Base-by-base conservation (phyloP, 208 protist species). In the Porcisia deanei region DNA sequence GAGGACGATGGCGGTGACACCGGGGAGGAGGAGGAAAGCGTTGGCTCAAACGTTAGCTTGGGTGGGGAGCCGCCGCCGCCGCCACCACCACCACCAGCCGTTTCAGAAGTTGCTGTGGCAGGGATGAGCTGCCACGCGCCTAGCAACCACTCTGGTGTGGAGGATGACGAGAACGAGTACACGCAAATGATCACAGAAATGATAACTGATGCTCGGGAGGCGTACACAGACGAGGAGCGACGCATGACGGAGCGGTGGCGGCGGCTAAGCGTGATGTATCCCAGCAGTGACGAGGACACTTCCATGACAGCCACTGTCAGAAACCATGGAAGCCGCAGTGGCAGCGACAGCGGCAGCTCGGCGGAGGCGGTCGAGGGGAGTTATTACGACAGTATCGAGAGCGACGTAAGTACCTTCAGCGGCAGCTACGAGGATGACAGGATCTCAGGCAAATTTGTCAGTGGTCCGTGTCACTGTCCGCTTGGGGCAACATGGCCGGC, bases 141-240 rank as follows among this genome's bases (percentile, higher is more conserved):
- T 9, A 43, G 58, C 22, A 78, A 58, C 22, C 22, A 14, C 10
- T 75, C 43, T 37, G 64, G 47, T n/a, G 55, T 57, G 52, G 77
- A 65, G 39, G 64, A 53, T 22, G 76, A 83, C n/a, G 75, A 85
- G 61, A 69, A 79, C 65, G 79, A 87, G 73, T 76, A 84, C 63
- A 76, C 75, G 75, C 70, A 79, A 34, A 85, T 73, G 68, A 74
- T 85, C 45, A 75, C 80, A 4, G 81, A 85, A 20, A 85, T 85
- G 8, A 82, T 85, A 53, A 79, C 76, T 1, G 61, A 76, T 59
- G 81, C 81, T 14, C 81, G 81, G 2, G 74, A 85, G 76, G 78
- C 78, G 37, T 82, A 82, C 72, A 82, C 78, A 2, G 78, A 82
- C 22, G 78, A 82, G 59, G 78, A 82, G 72, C 64, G 78, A 6